A percentile compares a stretch with the other conserved stretches of the same genome.
Conservation (phyloP, 257 asterid species). For the Petunia axillaris region DNA sequence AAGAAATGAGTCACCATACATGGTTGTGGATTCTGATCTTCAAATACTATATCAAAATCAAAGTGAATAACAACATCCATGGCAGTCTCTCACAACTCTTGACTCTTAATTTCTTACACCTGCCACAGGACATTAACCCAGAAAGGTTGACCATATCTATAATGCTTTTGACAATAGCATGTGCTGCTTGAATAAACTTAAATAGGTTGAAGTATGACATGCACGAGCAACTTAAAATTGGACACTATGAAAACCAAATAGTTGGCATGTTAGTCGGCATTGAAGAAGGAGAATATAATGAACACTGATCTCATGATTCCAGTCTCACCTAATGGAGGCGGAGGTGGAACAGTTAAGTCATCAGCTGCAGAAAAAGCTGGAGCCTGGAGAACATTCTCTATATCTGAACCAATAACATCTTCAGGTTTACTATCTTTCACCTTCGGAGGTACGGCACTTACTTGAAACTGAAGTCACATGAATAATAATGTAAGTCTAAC, state of each 20-base stretch:
- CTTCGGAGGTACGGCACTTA: slow-evolving; percentile 31
- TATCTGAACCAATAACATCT: slow-evolving; percentile 31
- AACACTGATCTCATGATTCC: slow-evolving; percentile 9
- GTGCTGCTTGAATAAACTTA: slow-evolving; percentile 10
- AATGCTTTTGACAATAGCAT: slow-evolving; percentile 12
- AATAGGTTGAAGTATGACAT: slow-evolving; percentile 16
- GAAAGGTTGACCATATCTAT: slow-evolving; percentile 21
- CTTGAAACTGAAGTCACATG: slow-evolving; percentile 43
- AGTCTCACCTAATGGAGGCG: slow-evolving; percentile 56
- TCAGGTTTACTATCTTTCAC: slow-evolving; percentile 35
- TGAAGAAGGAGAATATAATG: neutral
- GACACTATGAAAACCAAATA: slow-evolving; percentile 8
- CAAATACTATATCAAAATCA: neutral
- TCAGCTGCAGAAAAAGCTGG: slow-evolving; percentile 32
- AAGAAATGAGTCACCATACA: slow-evolving; percentile 6
- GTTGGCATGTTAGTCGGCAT: slow-evolving; percentile 9
- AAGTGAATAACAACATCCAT: neutral
- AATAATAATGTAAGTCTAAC: slow-evolving; percentile 21
- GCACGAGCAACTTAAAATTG: slow-evolving; percentile 12
- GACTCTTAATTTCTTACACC: neutral
- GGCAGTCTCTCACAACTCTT: neutral
- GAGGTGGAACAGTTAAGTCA: slow-evolving; percentile 51
- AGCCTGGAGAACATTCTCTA: slow-evolving; percentile 30
- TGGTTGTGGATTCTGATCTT: neutral
- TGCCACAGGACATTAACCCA: slow-evolving; percentile 8